These are phyloP conservation scores for Taiozyma sp. DNA, from an alignment of 1,139 yeast species.

Conservation along the genomic window DNA sequence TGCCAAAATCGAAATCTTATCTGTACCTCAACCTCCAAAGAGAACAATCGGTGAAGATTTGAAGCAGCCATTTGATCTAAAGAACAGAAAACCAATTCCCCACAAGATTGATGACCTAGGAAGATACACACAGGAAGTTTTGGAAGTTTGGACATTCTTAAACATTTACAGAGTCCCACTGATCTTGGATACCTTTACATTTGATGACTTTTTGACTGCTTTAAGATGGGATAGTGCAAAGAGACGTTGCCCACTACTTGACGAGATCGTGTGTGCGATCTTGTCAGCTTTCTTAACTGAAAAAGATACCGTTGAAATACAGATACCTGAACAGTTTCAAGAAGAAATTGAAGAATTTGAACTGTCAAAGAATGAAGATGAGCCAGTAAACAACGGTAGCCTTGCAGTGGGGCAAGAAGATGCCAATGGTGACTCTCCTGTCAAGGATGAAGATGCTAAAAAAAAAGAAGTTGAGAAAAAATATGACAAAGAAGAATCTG, in stretches of 20 bases:
- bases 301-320: constrained; percentile 16
- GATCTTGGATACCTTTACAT: constrained; percentile 66
- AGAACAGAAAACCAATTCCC: constrained; percentile 18
- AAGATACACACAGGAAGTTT: constrained; percentile 36
- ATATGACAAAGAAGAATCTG: constrained; percentile 15
- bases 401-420: constrained; percentile 9
- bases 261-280: constrained; percentile 70
- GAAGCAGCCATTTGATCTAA: constrained; percentile 24
- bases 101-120: constrained; percentile 17
- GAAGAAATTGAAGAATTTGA: constrained; percentile 25
- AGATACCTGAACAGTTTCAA: constrained; percentile 15
- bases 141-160: constrained; percentile 73
- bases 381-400: neutral
- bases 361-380: neutral
- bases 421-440: constrained; percentile 22
- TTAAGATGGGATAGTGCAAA: constrained; percentile 48
- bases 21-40: constrained; percentile 18
- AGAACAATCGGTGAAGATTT: constrained; percentile 32
- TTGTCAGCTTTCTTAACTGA: constrained; percentile 26
- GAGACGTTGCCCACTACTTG: constrained; percentile 50
- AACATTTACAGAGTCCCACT: constrained; percentile 67
- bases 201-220: constrained; percentile 71
- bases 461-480: constrained; percentile 18
- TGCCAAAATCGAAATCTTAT: constrained; percentile 4
- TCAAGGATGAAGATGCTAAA: constrained; percentile 5